Evolutionary conservation across 2,329 filamentous ascomycete genomes (phyloP).

Genomic region (Tolypocladium endophyticum): DNA sequence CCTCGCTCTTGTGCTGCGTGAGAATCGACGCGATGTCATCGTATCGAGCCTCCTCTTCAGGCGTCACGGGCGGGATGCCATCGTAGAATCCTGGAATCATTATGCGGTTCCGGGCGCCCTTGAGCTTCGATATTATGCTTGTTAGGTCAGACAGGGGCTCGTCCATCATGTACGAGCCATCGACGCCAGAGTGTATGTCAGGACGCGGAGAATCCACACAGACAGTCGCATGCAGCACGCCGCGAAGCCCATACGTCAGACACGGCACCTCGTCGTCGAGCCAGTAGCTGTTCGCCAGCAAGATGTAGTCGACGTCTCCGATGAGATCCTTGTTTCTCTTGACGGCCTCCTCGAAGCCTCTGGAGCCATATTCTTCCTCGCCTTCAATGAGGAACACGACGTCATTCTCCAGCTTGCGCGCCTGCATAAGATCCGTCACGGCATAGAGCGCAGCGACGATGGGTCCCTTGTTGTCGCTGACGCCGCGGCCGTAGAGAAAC

Average conservation of each 20-base stretch:
- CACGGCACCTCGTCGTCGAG: conserved; percentile 92
- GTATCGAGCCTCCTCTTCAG: conserved; percentile 70
- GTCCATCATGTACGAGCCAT: conserved; percentile 80
- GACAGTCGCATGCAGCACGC: conserved; percentile 86
- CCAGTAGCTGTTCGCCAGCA: conserved; percentile 98
- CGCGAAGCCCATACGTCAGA: conserved; percentile 85
- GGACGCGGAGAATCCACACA: conserved; percentile 78
- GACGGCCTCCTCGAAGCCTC: conserved; percentile 80
- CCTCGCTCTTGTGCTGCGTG: conserved; percentile 56
- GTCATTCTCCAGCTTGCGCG: conserved; percentile 76
- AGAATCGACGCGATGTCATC: conserved; percentile 73
- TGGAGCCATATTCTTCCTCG: conserved; percentile 89
- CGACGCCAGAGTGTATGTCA: conserved; percentile 93
- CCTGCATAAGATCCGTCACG: conserved; percentile 76
- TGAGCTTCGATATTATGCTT: conserved; percentile 68
- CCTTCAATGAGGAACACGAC: conserved; percentile 93
- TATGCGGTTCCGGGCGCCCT: conserved; percentile 69
- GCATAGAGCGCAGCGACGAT: conserved; percentile 91
- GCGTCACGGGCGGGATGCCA: conserved; percentile 62
- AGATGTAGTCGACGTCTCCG: conserved; percentile 84
- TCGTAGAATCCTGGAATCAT: conserved; percentile 86
- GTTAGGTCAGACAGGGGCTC: conserved; percentile 90
- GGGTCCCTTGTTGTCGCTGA: conserved; percentile 95
- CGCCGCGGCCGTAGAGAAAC: conserved; percentile 90
- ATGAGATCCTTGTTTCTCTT: conserved; percentile 72